A percentile compares a stretch with the other conserved stretches of the same genome.
phyloP scores from a whole-genome alignment of 768 basidiomycete genomes.

The Tricholoma furcatifolium region DNA sequence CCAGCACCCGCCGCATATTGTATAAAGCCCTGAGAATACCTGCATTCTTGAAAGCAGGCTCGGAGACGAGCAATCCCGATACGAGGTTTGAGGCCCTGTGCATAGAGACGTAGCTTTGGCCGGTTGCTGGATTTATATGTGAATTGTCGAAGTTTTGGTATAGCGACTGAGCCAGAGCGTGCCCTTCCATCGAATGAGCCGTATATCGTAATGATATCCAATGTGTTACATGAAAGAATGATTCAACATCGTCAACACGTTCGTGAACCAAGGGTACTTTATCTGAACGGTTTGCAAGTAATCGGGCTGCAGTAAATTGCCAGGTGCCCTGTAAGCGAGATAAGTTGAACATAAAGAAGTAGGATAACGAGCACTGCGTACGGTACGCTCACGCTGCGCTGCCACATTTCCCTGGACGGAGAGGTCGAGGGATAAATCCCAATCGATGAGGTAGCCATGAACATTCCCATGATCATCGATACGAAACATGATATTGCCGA shows the following conservation, averaged over 20 bases:
- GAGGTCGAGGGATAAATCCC: conserved; percentile 2
- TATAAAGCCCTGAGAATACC: too few species aligned
- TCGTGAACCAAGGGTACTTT: not conserved
- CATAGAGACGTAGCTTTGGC: too few species aligned
- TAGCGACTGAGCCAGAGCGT: not conserved
- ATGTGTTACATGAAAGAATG: not conserved
- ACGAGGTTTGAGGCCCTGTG: too few species aligned
- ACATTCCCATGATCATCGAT: not conserved
- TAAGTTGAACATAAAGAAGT: not conserved
- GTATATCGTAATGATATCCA: not conserved
- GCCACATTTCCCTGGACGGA: not conserved
- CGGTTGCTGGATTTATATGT: too few species aligned
- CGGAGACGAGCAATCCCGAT: too few species aligned
- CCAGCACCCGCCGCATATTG: too few species aligned
- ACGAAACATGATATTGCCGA: not conserved
- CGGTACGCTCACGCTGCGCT: conserved; percentile 1
- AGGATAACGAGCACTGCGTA: not conserved
- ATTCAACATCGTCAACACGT: not conserved
- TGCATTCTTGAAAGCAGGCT: too few species aligned
- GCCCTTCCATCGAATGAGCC: too few species aligned
- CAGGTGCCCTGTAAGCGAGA: conserved; percentile 2
- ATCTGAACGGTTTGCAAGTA: not conserved
- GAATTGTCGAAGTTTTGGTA: too few species aligned
- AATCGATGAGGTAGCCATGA: conserved; percentile 3
- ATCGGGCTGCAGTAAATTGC: not conserved